phyloP scores from a whole-genome alignment of 805 yeast species.

The Pichia exigua region DNA sequence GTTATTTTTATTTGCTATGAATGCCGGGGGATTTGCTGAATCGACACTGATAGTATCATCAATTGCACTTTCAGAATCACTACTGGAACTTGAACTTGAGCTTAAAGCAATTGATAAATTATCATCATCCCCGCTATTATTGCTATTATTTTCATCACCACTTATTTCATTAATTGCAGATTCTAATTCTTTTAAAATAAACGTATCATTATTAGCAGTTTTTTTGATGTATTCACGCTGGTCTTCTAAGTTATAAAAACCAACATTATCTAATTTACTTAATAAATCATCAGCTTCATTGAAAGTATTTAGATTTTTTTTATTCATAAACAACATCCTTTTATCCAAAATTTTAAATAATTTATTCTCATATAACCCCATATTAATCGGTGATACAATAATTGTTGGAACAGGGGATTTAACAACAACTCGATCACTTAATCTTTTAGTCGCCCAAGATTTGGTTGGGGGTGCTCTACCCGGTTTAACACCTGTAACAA shows the following conservation, averaged over 20 bases:
- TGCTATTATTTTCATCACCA: neutral
- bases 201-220: conserved; percentile 11
- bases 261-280: conserved; percentile 20
- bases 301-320: conserved; percentile 5
- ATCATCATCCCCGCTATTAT: neutral
- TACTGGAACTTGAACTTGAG: neutral
- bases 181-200: conserved; percentile 9
- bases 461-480: conserved; percentile 40
- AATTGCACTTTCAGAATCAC: conserved; percentile 7
- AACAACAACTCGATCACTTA: conserved; percentile 58
- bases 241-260: conserved; percentile 21
- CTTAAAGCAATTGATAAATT: neutral
- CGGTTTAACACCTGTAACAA: conserved; percentile 50
- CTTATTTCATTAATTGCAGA: neutral
- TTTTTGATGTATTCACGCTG: conserved; percentile 15
- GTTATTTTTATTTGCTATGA: conserved; percentile 1
- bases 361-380: conserved; percentile 42
- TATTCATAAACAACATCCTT: conserved; percentile 12
- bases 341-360: conserved; percentile 31
- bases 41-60: conserved; percentile 15
- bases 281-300: conserved; percentile 14
- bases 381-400: conserved; percentile 54
- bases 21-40: conserved; percentile 12
- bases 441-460: conserved; percentile 54
- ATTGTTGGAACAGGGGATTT: conserved; percentile 60